Conservation (phyloP, 768 basidiomycete species). For the Pleurotus sapidus region DNA sequence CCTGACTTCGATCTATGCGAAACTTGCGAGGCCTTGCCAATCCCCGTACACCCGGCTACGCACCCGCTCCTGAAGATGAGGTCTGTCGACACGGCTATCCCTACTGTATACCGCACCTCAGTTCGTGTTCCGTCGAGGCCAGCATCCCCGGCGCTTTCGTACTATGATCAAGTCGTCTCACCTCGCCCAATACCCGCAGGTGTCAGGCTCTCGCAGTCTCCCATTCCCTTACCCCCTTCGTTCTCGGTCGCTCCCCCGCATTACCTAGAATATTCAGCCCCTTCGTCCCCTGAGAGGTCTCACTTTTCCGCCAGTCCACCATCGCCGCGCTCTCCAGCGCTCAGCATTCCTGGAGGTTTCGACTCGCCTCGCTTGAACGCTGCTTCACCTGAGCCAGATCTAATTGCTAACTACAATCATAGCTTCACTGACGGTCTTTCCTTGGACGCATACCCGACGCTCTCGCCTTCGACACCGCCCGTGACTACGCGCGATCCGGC, state of each 20-base stretch:
- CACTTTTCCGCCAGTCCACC: too few relatives aligned
- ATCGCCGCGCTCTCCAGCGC: not conserved
- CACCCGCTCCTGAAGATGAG: conserved; percentile 80
- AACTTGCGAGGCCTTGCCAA: conserved; percentile 76
- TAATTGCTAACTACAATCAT: not conserved
- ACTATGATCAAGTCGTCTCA: too few relatives aligned
- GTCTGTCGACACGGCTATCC: conserved; percentile 44
- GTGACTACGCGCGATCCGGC: not conserved
- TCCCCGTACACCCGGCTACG: conserved; percentile 64
- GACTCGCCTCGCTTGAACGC: conserved; percentile 4
- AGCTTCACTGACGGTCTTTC: not conserved
- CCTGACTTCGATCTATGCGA: conserved; percentile 81
- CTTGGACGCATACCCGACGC: not conserved
- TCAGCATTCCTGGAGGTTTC: conserved; percentile 6
- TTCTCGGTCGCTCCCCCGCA: too few relatives aligned
- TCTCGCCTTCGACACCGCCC: not conserved
- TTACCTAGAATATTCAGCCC: too few relatives aligned
- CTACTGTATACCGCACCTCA: conserved; percentile 33
- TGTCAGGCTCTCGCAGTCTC: not conserved
- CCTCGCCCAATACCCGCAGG: not conserved
- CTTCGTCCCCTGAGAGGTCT: too few relatives aligned
- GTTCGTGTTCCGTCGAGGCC: conserved; percentile 9
- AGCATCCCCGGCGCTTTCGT: too few relatives aligned
- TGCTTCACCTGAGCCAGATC: not conserved
- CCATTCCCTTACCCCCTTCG: too few relatives aligned